Evolutionary conservation across 169 alveolate genomes (phyloP), one percentile per base, ranked within the genome.

Genomic region (Plasmodium cynomolgi): DNA sequence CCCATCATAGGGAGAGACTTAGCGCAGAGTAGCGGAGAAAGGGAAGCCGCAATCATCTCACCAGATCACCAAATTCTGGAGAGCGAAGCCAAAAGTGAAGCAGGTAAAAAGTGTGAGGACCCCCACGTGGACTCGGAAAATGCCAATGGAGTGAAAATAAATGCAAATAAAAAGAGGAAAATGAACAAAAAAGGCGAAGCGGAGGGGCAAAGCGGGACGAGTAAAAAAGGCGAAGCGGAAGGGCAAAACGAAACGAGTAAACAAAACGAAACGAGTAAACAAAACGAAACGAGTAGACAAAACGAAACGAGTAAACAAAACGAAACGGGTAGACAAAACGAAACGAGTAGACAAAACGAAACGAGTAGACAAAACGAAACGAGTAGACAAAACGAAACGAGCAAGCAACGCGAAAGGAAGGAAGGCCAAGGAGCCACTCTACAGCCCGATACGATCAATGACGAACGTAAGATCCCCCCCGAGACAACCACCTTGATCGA

Each of bases 221-320:
- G 34, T 31, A 92, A 81, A 31, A 62, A 62, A 58, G n/a, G n/a
- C n/a, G n/a, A n/a, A n/a, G n/a, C n/a, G n/a, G n/a, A n/a, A n/a
- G n/a, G n/a, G n/a, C n/a, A n/a, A n/a, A 41, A 17, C 11, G 81
- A 81, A 82, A 15, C 34, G 33, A 15, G 34, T 4, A 81, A 58
- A 20, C 47, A 26, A 13, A 26, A 91, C 20, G 41, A 50, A 90
- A 91, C 73, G 88, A 91, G 68, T 8, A 80, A 75, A 80, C 83
- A 85, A 33, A 20, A 50, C 73, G 23, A 81, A 81, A 47, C 31
- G 20, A 47, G 37, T n/a, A 11, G 41, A 50, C 62, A 86, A 75
- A 26, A 23, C 26, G 29, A 86, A 77, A 9, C n/a, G n/a, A n/a
- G n/a, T n/a, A n/a, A 80, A 6, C 3, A 39, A 80, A 37, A 80